phyloP scores from a whole-genome alignment of 441 rosid species.

The Rhodomyrtus psidioides region DNA sequence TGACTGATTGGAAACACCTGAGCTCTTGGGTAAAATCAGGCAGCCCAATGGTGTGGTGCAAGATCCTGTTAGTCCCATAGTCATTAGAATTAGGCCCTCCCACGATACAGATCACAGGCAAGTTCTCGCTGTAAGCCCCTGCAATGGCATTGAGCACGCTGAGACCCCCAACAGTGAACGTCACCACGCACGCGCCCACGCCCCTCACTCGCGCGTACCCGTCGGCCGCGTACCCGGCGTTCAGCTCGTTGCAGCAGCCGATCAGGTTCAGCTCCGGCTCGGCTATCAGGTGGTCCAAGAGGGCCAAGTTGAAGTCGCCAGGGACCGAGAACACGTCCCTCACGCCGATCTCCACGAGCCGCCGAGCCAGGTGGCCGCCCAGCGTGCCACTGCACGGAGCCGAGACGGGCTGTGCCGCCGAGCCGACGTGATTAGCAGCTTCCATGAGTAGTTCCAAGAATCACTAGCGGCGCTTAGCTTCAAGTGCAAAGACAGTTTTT shows the following conservation, averaged over 20 bases:
- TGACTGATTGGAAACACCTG: slow-evolving; percentile 10
- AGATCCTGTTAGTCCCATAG: slow-evolving; percentile 5
- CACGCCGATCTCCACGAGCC: slow-evolving; percentile 13
- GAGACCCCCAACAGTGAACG: slow-evolving; percentile 15
- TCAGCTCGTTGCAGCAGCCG: slow-evolving; percentile 20
- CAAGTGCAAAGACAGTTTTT: neutral
- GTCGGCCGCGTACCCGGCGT: slow-evolving; percentile 14
- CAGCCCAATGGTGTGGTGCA: slow-evolving; percentile 10
- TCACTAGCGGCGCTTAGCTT: neutral
- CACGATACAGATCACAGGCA: slow-evolving; percentile 13
- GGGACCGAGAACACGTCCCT: slow-evolving; percentile 15
- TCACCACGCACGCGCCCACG: slow-evolving; percentile 13
- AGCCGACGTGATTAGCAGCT: neutral
- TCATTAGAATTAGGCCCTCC: slow-evolving; percentile 11
- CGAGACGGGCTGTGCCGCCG: neutral
- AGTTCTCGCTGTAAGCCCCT: slow-evolving; percentile 12
- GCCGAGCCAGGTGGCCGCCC: slow-evolving; percentile 10
- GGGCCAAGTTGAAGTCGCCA: slow-evolving; percentile 9
- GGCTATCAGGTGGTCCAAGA: slow-evolving; percentile 7
- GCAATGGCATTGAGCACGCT: slow-evolving; percentile 13
- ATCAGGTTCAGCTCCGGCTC: slow-evolving; percentile 14
- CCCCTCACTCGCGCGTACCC: slow-evolving; percentile 10
- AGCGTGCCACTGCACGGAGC: neutral
- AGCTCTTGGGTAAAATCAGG: slow-evolving; percentile 9
- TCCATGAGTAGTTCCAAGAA: neutral